A percentile compares a stretch with the other conserved stretches of the same genome.
These are phyloP conservation scores for Phytopythium sindhum DNA, from an alignment of 352 stramenopile species.

Conservation along the genomic window DNA sequence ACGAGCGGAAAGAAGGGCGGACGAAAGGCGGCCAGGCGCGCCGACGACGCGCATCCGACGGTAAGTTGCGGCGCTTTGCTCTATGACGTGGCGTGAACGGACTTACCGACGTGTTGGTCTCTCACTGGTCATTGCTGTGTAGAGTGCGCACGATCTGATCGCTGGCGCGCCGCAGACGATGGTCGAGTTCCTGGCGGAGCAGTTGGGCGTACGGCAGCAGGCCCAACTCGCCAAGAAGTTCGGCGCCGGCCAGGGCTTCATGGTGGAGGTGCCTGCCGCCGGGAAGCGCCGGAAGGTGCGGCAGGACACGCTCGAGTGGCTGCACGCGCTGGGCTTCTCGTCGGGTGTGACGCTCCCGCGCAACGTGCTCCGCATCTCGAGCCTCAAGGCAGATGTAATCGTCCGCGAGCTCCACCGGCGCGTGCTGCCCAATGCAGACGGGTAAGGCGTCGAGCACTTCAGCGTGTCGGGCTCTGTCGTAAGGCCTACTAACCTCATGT, in stretches of 20 bases:
- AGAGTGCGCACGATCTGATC: constrained; percentile 46
- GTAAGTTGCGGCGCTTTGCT: neutral
- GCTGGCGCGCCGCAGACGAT: constrained; percentile 38
- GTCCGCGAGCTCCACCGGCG: constrained; percentile 39
- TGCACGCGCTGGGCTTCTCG: constrained; percentile 50
- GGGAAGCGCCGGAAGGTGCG: constrained; percentile 20
- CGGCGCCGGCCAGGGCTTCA: constrained; percentile 50
- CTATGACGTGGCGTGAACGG: neutral
- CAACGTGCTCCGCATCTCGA: constrained; percentile 47
- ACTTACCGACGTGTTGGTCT: neutral
- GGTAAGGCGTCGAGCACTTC: neutral
- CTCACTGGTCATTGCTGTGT: constrained; percentile 4
- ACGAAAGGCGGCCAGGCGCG: neutral
- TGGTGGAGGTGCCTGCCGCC: constrained; percentile 41
- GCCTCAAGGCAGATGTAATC: constrained; percentile 60
- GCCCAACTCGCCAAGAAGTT: constrained; percentile 41
- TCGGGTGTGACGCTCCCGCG: constrained; percentile 25
- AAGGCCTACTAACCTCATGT: neutral
- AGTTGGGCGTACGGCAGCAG: constrained; percentile 49
- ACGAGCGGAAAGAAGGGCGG: constrained; percentile 7
- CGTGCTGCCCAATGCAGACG: constrained; percentile 10
- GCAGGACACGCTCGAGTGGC: constrained; percentile 35
- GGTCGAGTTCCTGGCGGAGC: constrained; percentile 49
- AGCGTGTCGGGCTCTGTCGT: too few species aligned
- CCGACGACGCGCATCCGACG: neutral